A percentile compares a stretch with the other conserved stretches of the same genome.
Evolutionary conservation across 768 basidiomycete genomes (phyloP).

Genomic region (Cystofilobasidium bisporidii): DNA sequence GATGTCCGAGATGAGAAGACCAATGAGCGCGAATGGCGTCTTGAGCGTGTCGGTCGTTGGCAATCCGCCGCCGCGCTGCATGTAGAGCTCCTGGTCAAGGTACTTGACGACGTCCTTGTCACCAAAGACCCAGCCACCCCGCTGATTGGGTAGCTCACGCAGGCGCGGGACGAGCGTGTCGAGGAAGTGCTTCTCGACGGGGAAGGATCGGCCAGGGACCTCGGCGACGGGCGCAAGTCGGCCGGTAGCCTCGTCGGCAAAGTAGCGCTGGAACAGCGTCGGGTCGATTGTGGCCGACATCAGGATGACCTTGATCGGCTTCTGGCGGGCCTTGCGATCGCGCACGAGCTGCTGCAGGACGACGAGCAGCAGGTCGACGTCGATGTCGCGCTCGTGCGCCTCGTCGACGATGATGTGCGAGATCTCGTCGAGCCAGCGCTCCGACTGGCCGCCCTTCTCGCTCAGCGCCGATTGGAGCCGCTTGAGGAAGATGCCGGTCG

Average conservation of each 20-base stretch:
- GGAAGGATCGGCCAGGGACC: constrained; percentile 83
- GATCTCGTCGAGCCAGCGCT: constrained; percentile 55
- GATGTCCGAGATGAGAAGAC: constrained; percentile 69
- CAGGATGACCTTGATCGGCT: constrained; percentile 73
- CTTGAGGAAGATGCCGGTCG: constrained; percentile 80
- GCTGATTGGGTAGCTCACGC: constrained; percentile 31
- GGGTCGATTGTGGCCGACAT: constrained; percentile 97
- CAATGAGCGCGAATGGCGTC: constrained; percentile 69
- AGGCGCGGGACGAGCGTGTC: constrained; percentile 57
- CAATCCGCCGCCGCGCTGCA: constrained; percentile 21
- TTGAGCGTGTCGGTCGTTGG: constrained; percentile 51
- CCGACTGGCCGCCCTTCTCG: constrained; percentile 41
- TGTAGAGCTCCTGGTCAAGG: constrained; percentile 52
- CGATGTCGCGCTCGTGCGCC: constrained; percentile 89
- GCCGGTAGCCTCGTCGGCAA: constrained; percentile 45
- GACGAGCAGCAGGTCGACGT: constrained; percentile 80
- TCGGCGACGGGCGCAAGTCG: constrained; percentile 61
- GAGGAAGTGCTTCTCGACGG: constrained; percentile 69
- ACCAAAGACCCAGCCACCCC: constrained; percentile 54
- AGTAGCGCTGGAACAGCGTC: constrained; percentile 77
- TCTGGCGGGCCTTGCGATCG: constrained; percentile 52
- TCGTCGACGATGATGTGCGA: constrained; percentile 92
- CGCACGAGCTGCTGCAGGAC: constrained; percentile 73
- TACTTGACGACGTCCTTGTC: constrained; percentile 66
- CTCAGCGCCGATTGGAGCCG: constrained; percentile 64